Evolutionary conservation across 2,329 filamentous ascomycete species (phyloP).

Genomic region (Apiospora arundinis): DNA sequence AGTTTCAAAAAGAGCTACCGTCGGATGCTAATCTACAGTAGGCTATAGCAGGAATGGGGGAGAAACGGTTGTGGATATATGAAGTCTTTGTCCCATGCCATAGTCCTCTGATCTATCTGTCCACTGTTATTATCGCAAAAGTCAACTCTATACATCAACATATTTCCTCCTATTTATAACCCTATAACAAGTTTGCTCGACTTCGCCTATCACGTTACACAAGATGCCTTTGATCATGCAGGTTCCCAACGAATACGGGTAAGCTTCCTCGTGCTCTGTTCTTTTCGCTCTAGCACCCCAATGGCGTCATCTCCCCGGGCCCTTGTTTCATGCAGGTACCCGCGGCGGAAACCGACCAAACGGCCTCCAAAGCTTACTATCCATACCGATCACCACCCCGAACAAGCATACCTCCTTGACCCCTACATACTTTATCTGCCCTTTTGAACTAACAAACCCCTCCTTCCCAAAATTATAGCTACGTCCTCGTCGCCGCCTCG

Average conservation of each 20-base stretch:
- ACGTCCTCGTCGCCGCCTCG: conserved; percentile 64
- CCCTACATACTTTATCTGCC: too few relatives aligned
- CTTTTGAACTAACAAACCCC: too few relatives aligned
- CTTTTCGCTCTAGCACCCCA: neutral
- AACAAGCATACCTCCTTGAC: too few relatives aligned
- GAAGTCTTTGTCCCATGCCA: neutral
- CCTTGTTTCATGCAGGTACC: conserved; percentile 21
- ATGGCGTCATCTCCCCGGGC: conserved; percentile 15
- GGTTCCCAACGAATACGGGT: conserved; percentile 59
- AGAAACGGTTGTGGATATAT: neutral
- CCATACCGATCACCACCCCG: too few relatives aligned
- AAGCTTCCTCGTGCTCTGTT: conserved; percentile 33
- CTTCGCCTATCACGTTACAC: neutral
- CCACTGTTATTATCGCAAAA: neutral
- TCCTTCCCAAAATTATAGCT: conserved; percentile 48
- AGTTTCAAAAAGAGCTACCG: neutral
- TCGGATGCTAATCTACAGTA: neutral
- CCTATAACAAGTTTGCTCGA: neutral
- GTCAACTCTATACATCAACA: neutral
- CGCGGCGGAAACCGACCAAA: neutral
- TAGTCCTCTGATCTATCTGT: neutral
- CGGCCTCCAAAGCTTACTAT: neutral
- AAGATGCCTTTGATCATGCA: conserved; percentile 52
- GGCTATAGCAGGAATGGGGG: neutral
- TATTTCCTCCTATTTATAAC: too few relatives aligned